Evolutionary conservation across 768 basidiomycete genomes (phyloP).

Genomic region (Phanerodontia chrysosporium): DNA sequence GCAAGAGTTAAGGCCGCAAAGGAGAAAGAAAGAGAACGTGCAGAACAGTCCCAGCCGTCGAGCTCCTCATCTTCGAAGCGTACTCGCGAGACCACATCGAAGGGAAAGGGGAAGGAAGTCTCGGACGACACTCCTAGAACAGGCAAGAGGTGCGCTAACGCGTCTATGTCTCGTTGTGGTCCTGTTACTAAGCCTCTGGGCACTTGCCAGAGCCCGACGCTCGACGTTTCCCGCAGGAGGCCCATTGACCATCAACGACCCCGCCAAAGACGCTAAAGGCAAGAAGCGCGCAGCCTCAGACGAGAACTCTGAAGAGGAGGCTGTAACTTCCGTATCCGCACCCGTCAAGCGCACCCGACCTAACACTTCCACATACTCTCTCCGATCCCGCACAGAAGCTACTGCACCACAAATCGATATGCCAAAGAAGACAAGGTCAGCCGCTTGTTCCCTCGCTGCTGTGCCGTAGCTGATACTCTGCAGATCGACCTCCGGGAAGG

Average conservation of each 20-base stretch:
- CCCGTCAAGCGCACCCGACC: conserved; percentile 63
- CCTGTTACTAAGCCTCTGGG: neutral
- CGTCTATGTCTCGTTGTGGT: conserved; percentile 5
- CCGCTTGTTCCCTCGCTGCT: conserved; percentile 6
- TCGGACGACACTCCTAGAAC: conserved; percentile 47
- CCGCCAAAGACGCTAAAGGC: conserved; percentile 71
- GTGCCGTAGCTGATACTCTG: conserved; percentile 12
- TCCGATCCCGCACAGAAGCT: conserved; percentile 53
- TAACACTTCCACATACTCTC: conserved; percentile 46
- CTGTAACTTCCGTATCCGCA: conserved; percentile 36
- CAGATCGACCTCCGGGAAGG: conserved; percentile 51
- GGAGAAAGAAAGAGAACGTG: conserved; percentile 61
- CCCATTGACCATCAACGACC: conserved; percentile 70
- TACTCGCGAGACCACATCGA: conserved; percentile 46
- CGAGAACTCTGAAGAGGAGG: conserved; percentile 63
- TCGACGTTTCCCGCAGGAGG: conserved; percentile 41
- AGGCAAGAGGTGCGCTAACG: conserved; percentile 58
- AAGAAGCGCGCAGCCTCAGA: conserved; percentile 90
- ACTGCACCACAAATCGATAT: conserved; percentile 45
- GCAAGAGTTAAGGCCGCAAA: conserved; percentile 68
- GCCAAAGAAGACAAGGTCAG: conserved; percentile 73
- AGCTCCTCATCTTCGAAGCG: conserved; percentile 37
- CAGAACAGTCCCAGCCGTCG: conserved; percentile 32
- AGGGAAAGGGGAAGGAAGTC: conserved; percentile 63
- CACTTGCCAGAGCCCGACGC: conserved; percentile 50